Evolutionary conservation across 1,139 yeast genomes (phyloP).

Genomic region (Meyerozyma carpophila): DNA sequence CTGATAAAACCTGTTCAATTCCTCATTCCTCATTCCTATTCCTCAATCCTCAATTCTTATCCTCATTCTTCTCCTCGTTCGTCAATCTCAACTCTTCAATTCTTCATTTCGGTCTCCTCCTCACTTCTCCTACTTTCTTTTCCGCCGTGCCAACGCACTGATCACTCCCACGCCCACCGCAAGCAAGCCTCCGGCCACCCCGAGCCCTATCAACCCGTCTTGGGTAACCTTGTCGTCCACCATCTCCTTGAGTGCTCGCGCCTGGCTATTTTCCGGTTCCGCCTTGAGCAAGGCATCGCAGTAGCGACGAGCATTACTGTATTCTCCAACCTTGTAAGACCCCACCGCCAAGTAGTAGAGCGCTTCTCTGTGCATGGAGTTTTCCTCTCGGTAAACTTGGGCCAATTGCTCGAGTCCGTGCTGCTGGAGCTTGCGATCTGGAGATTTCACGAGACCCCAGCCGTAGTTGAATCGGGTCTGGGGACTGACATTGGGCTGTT

Average conservation of each 20-base stretch:
- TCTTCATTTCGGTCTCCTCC: too few relatives aligned
- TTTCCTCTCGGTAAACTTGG: slow-evolving; percentile 69
- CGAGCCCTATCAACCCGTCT: slow-evolving; percentile 85
- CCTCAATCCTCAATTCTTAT: too few relatives aligned
- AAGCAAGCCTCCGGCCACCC: slow-evolving; percentile 76
- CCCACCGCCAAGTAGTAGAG: slow-evolving; percentile 86
- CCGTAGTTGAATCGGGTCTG: slow-evolving; percentile 92
- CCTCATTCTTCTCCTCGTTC: too few relatives aligned
- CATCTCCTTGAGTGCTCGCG: slow-evolving; percentile 60
- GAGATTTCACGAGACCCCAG: slow-evolving; percentile 88
- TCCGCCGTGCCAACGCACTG: slow-evolving; percentile 49
- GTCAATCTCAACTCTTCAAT: too few relatives aligned
- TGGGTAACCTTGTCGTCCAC: slow-evolving; percentile 82
- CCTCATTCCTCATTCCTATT: too few relatives aligned
- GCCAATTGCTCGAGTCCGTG: slow-evolving; percentile 76
- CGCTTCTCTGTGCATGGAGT: slow-evolving; percentile 83
- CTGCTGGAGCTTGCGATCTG: slow-evolving; percentile 55
- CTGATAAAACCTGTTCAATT: too few relatives aligned
- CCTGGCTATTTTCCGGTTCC: slow-evolving; percentile 85
- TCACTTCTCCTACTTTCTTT: slow-evolving; percentile 6
- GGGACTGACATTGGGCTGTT: slow-evolving; percentile 71
- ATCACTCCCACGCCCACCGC: slow-evolving; percentile 74
- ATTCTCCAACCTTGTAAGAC: slow-evolving; percentile 83
- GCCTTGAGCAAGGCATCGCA: slow-evolving; percentile 68
- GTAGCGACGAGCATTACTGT: slow-evolving; percentile 78